phyloP scores from a whole-genome alignment of 768 basidiomycete genomes.

The Galerina marginata region DNA sequence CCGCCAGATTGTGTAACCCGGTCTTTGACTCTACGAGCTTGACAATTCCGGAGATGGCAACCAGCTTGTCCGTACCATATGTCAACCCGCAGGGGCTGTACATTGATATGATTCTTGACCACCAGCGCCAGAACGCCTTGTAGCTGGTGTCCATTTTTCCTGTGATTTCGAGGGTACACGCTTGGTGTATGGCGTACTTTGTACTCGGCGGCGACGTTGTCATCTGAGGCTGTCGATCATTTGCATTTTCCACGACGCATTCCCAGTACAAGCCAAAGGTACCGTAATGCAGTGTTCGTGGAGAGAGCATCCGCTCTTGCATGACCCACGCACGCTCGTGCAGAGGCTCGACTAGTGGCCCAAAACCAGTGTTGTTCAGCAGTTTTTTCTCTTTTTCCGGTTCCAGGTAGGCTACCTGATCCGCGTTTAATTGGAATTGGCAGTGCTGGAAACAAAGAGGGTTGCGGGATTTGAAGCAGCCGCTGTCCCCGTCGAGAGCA shows the following conservation, averaged over 20 bases:
- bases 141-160: constrained; percentile 14
- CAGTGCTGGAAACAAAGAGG: constrained; percentile 15
- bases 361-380: constrained; percentile 4
- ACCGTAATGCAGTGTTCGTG: constrained; percentile 11
- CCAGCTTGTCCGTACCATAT: constrained; percentile 16
- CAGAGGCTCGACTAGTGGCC: constrained; percentile 12
- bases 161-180: constrained; percentile 6
- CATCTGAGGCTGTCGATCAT: neutral
- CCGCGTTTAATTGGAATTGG: constrained; percentile 1
- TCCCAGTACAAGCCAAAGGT: constrained; percentile 13
- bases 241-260: constrained; percentile 2
- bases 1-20: constrained; percentile 8
- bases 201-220: neutral
- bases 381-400: constrained; percentile 3
- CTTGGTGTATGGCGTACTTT: constrained; percentile 9
- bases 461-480: constrained; percentile 15
- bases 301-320: constrained; percentile 16
- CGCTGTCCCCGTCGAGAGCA: constrained; percentile 12
- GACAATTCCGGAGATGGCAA: constrained; percentile 12
- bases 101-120: constrained; percentile 11
- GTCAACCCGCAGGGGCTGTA: constrained; percentile 17
- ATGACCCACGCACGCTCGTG: constrained; percentile 18
- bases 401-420: constrained; percentile 1
- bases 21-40: constrained; percentile 13
- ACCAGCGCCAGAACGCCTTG: constrained; percentile 13